These are phyloP conservation scores for Xylaria sp. DNA, from an alignment of 2,329 filamentous ascomycete species.

Conservation along the genomic window DNA sequence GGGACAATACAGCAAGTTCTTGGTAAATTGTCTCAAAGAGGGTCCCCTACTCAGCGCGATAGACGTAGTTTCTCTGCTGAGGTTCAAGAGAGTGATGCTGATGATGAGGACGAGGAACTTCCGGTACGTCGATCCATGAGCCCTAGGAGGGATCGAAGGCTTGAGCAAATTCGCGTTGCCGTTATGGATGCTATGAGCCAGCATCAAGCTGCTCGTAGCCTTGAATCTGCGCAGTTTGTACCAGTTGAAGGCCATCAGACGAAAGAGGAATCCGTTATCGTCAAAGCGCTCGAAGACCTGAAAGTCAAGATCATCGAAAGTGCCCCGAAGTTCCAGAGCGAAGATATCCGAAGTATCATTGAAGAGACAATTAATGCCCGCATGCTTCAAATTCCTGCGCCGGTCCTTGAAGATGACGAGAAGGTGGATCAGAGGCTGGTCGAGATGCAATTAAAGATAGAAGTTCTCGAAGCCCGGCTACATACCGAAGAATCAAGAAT, in stretches of 20 bases:
- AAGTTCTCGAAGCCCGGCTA: slow-evolving; percentile 41
- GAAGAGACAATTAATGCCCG: slow-evolving; percentile 67
- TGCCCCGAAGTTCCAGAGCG: slow-evolving; percentile 52
- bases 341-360: slow-evolving; percentile 66
- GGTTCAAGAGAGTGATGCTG: slow-evolving; percentile 82
- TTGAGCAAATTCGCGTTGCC: slow-evolving; percentile 80
- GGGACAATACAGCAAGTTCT: slow-evolving; percentile 76
- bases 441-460: slow-evolving; percentile 64
- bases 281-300: slow-evolving; percentile 71
- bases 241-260: slow-evolving; percentile 34
- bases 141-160: slow-evolving; percentile 75
- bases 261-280: slow-evolving; percentile 56
- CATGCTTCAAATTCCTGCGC: slow-evolving; percentile 56
- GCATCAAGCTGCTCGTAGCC: slow-evolving; percentile 54
- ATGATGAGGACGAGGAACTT: slow-evolving; percentile 84
- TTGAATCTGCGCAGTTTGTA: slow-evolving; percentile 39
- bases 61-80: slow-evolving; percentile 74
- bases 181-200: slow-evolving; percentile 74
- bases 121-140: slow-evolving; percentile 73
- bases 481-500: slow-evolving; percentile 35
- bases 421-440: slow-evolving; percentile 59
- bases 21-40: slow-evolving; percentile 59
- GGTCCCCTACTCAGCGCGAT: slow-evolving; percentile 61
- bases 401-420: slow-evolving; percentile 53
- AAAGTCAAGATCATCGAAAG: slow-evolving; percentile 58